Evolutionary conservation across 129 eudicot genomes (phyloP), one percentile per base, ranked within the genome.

Genomic region (Rutidosis leptorrhynchoides): DNA sequence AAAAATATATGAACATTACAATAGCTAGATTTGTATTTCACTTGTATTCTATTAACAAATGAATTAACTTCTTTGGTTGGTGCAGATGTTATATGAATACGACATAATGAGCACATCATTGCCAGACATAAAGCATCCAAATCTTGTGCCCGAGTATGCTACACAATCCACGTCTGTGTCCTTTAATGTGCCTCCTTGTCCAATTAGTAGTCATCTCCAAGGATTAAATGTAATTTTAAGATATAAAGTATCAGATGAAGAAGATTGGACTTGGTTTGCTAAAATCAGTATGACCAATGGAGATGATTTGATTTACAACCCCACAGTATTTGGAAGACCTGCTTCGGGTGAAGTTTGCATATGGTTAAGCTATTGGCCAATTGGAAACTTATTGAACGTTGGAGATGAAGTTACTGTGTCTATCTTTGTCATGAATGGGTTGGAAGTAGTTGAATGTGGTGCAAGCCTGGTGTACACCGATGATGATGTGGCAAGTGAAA

Each of bases 341-440:
- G 64, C 0, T 15, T 15, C 5, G 0, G 75, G 35, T 42, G 35
- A 77, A 46, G 64, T 42, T 57, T 56, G 35, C 42, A 62, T 14
- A 32, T 77, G 77, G 77, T 57, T 77, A 46, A 77, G 81, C 62
- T 67, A 77, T 35, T 77, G 81, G 77, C 75, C 70, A 46, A 70
- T 77, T 21, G 77, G 67, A 28, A 55, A 64, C 29, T 21, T 3
- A 2, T 64, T 77, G 21, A 19, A 30, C 0, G 54, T 10, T 69
- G 80, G 76, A 3, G 71, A 77, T 28, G 24, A 37, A 55, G 61
- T 77, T 70, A 43, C 4, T 4, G 62, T 70, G 2, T 42, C 72
- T 62, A 77, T 58, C 8, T 10, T 10, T 32, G 63, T 65, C 22
- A 37, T 32, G 29, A 68, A 17, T 22, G 63, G 72, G n/a, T 45